phyloP scores from a whole-genome alignment of 768 basidiomycete genomes.

The Artomyces pyxidatus region DNA sequence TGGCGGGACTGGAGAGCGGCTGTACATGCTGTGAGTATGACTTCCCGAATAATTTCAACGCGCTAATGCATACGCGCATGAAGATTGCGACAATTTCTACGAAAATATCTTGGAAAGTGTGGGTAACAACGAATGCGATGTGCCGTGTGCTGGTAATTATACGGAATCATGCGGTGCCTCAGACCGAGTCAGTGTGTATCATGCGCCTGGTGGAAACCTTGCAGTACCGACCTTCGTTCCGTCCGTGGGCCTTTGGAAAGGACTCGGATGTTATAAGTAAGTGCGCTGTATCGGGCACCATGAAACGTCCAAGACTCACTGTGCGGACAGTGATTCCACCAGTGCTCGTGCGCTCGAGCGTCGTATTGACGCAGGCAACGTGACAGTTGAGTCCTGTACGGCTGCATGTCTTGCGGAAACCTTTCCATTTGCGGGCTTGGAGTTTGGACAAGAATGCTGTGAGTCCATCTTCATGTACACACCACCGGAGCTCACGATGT shows the following conservation, averaged over 20 bases:
- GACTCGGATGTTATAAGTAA: conserved; percentile 74
- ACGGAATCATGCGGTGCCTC: conserved; percentile 52
- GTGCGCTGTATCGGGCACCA: too few relatives aligned
- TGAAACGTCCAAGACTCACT: not conserved
- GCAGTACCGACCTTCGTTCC: conserved; percentile 38
- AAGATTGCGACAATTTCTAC: not conserved
- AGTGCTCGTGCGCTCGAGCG: not conserved
- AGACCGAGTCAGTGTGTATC: conserved; percentile 50
- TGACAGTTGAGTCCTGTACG: conserved; percentile 2
- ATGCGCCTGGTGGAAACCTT: conserved; percentile 42
- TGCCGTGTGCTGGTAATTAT: conserved; percentile 49
- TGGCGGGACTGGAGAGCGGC: conserved; percentile 61
- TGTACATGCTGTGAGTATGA: conserved; percentile 56
- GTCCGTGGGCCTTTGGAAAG: conserved; percentile 54
- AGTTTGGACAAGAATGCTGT: conserved; percentile 3
- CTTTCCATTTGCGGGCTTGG: conserved; percentile 2
- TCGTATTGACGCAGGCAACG: not conserved
- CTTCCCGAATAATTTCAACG: too few relatives aligned
- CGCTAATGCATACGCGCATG: too few relatives aligned
- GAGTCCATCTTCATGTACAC: not conserved
- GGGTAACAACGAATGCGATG: conserved; percentile 44
- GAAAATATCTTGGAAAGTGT: conserved; percentile 42
- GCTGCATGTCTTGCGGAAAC: not conserved
- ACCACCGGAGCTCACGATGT: not conserved
- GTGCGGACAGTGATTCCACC: conserved; percentile 24